Percentiles rank a stretch among this genome's conserved stretches.
phyloP scores from a whole-genome alignment of 371 early-diverging fungal species.

The Zopfochytrium polystomum region DNA sequence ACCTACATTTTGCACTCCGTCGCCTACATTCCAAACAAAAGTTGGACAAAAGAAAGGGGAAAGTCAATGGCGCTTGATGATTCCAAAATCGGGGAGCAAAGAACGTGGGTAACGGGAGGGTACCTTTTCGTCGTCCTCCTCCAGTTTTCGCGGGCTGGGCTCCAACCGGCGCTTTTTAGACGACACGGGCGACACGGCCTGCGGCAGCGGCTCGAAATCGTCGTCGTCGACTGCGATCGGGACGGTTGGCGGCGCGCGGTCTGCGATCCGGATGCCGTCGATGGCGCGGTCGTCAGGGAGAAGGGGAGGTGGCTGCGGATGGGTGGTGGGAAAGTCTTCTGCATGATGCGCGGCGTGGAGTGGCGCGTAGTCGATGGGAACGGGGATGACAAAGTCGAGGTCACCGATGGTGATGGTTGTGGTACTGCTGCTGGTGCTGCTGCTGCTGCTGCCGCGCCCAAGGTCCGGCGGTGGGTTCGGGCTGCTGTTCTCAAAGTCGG shows the following conservation, averaged over 20 bases:
- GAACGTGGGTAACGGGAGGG: no score
- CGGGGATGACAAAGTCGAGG: not conserved
- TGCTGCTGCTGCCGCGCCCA: not conserved
- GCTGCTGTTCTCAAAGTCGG: not conserved
- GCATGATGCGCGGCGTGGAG: no score
- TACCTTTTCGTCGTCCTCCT: no score
- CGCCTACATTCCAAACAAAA: not conserved
- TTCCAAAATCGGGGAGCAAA: not conserved
- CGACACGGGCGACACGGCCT: no score
- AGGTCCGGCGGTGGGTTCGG: not conserved
- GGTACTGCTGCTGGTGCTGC: not conserved
- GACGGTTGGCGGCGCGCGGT: not conserved
- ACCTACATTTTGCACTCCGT: not conserved
- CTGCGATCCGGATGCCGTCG: not conserved
- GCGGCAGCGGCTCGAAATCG: no score
- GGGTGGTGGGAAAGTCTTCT: not conserved
- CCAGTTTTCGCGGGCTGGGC: no score
- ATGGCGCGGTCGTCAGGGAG: not conserved
- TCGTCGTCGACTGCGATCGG: not conserved
- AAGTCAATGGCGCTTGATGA: not conserved
- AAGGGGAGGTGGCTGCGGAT: not conserved
- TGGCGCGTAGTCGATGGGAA: no score
- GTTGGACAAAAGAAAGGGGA: not conserved
- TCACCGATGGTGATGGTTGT: not conserved
- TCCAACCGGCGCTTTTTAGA: no score